Base-by-base conservation (phyloP, 768 basidiomycete genomes). In the Lyophyllum shimeji region DNA sequence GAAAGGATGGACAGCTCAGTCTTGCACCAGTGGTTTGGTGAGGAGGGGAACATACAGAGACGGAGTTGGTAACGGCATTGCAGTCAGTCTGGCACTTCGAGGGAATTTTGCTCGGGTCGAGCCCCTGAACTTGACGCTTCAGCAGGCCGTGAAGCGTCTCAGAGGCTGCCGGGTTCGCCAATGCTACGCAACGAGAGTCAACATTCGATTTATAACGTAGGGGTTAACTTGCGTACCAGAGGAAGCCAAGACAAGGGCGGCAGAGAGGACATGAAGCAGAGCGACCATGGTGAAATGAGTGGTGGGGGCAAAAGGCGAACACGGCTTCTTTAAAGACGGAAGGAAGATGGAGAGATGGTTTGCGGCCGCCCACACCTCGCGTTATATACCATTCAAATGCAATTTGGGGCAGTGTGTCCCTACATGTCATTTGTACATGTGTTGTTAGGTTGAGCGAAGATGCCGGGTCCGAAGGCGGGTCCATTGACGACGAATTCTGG, bases 31-130 rank as follows among this genome's bases (percentile, higher is more conserved):
- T 17, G 6, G 15, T 13, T 11, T 3, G 7, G 15, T 6, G 15
- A 17, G 2, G n/a, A 21, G 4, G 6, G 37, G 23, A 20, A 29
- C 44, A 27, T 53, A 53, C 52, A 12, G 17, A 13, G 42, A 53
- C 31, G 2, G 29, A n/a, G 15, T 43, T 34, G 11, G 18, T 44
- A 23, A 46, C 44, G 3, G 52, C 52, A 11, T 17, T 13, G 37
- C 52, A 53, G 23, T 46, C 45, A 33, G 31, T 34, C 29, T 47
- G 11, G 18, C 52, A 53, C 13, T 46, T 18, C 33, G 44, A 15
- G 13, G 52, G 45, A 7, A 53, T 11, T 11, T 29, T 53, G 34
- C 52, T 53, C 18, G 52, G 13, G 46, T 53, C 52, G 12, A 53
- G 23, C 5, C 31, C 20, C 12, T 37, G 34, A 13, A 37, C 15